A percentile compares a stretch with the other conserved stretches of the same genome.
phyloP scores from a whole-genome alignment of 768 basidiomycete genomes.

The Russula earlei region DNA sequence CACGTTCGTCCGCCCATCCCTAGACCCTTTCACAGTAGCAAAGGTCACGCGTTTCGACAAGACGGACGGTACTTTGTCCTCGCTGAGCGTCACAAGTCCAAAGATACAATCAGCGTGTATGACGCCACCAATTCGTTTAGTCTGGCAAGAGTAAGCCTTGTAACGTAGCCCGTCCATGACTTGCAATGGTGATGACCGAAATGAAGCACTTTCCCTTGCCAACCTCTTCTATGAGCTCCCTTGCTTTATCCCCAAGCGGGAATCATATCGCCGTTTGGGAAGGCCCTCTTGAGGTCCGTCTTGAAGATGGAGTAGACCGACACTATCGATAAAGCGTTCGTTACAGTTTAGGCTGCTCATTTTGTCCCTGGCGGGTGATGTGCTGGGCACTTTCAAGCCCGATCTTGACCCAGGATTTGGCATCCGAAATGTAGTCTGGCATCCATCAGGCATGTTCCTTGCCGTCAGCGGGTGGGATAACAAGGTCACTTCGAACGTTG shows the following conservation, averaged over 20 bases:
- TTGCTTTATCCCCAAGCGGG: constrained; percentile 70
- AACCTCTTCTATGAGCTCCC: constrained; percentile 59
- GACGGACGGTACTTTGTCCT: constrained; percentile 81
- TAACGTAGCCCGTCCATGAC: background rate
- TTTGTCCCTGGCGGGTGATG: constrained; percentile 54
- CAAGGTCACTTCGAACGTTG: constrained; percentile 39
- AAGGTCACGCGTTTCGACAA: constrained; percentile 69
- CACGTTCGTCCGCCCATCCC: background rate
- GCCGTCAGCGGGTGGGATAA: constrained; percentile 86
- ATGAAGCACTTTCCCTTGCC: constrained; percentile 75
- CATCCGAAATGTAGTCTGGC: constrained; percentile 72
- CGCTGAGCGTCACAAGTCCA: constrained; percentile 84
- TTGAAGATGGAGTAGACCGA: background rate
- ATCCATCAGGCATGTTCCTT: constrained; percentile 75
- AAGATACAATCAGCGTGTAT: constrained; percentile 80
- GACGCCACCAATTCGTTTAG: constrained; percentile 62
- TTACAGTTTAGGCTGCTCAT: constrained; percentile 68
- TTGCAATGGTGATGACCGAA: constrained; percentile 6
- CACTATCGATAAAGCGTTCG: background rate
- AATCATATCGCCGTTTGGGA: constrained; percentile 77
- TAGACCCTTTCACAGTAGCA: background rate
- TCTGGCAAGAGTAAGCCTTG: constrained; percentile 48
- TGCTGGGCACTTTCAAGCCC: constrained; percentile 59
- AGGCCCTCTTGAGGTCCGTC: constrained; percentile 64
- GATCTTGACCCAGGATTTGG: constrained; percentile 77